Percentiles rank a stretch among this genome's conserved stretches.
phyloP scores from a whole-genome alignment of 2,329 filamentous ascomycete species.

The Ophiostoma triangulosporum region DNA sequence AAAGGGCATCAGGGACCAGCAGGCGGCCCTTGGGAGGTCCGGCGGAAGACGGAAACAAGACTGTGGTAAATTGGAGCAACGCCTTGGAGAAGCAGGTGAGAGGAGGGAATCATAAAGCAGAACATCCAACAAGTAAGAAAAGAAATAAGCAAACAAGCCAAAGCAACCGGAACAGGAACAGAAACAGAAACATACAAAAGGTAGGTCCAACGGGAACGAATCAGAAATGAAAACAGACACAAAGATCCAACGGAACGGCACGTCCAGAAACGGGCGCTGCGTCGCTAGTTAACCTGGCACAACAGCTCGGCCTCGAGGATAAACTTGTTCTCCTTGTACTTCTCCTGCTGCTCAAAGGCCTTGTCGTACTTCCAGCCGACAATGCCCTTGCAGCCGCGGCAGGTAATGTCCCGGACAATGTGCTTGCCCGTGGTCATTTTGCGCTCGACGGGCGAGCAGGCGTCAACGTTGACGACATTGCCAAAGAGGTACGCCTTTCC shows the following conservation, averaged over 20 bases:
- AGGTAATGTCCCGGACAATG: slow-evolving; percentile 84
- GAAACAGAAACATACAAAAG: background rate
- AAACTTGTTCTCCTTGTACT: slow-evolving; percentile 98
- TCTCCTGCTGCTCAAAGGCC: slow-evolving; percentile 80
- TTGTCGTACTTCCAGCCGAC: slow-evolving; percentile 99
- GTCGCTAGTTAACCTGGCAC: slow-evolving; percentile 52
- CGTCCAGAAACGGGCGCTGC: too few species aligned
- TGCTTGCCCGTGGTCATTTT: slow-evolving; percentile 97
- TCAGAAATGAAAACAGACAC: background rate
- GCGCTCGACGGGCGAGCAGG: slow-evolving; percentile 76
- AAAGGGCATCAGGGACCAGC: background rate
- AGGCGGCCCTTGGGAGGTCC: background rate
- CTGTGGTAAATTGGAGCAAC: background rate
- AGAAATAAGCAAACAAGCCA: too few species aligned
- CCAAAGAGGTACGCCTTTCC: slow-evolving; percentile 97
- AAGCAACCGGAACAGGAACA: background rate
- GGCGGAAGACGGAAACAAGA: background rate
- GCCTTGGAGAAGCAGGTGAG: background rate
- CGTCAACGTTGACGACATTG: slow-evolving; percentile 78
- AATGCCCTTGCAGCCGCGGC: slow-evolving; percentile 78
- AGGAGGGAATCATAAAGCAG: background rate
- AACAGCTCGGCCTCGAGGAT: slow-evolving; percentile 88
- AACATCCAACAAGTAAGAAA: background rate
- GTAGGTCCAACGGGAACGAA: too few species aligned
- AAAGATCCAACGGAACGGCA: too few species aligned